phyloP scores from a whole-genome alignment of 2,329 filamentous ascomycete genomes.

The Sphaerostilbella broomeana region DNA sequence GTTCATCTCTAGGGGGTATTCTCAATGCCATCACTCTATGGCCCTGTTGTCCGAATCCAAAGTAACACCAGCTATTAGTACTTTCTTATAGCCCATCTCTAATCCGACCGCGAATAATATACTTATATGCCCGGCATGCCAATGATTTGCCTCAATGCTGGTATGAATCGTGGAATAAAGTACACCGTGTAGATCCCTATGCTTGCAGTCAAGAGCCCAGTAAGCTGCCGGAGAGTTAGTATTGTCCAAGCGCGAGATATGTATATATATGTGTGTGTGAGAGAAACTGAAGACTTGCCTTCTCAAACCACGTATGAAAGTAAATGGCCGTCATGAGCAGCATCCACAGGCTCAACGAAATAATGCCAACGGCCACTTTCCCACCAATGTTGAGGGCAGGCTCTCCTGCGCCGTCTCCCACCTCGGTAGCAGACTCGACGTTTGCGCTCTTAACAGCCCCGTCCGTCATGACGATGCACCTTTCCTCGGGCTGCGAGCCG shows the following conservation, averaged over 20 bases:
- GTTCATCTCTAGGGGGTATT: no score
- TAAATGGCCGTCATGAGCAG: constrained; percentile 96
- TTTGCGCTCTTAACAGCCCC: constrained; percentile 57
- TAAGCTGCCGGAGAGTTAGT: constrained; percentile 37
- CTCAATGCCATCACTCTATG: no score
- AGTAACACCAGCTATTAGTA: no score
- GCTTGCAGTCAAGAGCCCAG: constrained; percentile 45
- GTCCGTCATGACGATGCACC: constrained; percentile 58
- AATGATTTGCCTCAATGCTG: constrained; percentile 37
- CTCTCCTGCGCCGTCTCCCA: constrained; percentile 19
- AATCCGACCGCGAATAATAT: not conserved
- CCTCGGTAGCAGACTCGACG: constrained; percentile 35
- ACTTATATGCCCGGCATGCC: constrained; percentile 46
- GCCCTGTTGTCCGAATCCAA: no score
- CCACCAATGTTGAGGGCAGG: constrained; percentile 38
- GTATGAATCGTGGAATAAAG: constrained; percentile 45
- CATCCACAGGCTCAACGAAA: constrained; percentile 84
- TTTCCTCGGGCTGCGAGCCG: constrained; percentile 47
- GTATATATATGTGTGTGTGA: not conserved
- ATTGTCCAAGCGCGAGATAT: not conserved
- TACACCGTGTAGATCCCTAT: constrained; percentile 44
- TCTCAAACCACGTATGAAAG: constrained; percentile 98
- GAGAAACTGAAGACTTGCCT: constrained; percentile 49
- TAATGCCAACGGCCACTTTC: constrained; percentile 56
- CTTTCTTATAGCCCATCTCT: not conserved